Base-by-base conservation (phyloP, 2,329 filamentous ascomycete species). In the Colletotrichum filicis region DNA sequence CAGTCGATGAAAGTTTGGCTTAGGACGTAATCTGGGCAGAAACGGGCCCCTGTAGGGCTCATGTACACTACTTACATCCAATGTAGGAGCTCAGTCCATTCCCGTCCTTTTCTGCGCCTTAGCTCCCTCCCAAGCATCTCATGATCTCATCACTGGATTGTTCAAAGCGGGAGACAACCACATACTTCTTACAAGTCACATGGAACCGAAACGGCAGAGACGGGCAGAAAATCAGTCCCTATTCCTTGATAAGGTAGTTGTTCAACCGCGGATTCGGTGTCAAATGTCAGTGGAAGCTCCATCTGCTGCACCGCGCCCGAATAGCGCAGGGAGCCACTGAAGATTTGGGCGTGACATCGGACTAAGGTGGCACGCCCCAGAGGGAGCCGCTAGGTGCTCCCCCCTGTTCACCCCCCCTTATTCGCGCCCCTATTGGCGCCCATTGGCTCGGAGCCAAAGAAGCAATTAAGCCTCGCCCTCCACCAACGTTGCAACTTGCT, bases 391-490 rank as follows among this genome's bases (percentile, higher is more conserved):
- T 70, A 35, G 60, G 60, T 71, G 22, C 1, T 14, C 12, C 35
- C 56, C 30, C 66, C 32, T 28, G 56, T 35, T 56, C 64, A 22
- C 56, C 60, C 61, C 61, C 69, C 71, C 71, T 67, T 73, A 73
- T 73, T 60, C 24, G 55, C 30, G 26, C 32, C 35, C 24, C 35
- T 26, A 28, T 52, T 49, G 55, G 46, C 61, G 66, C 61, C 66
- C 37, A 73, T 73, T 73, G 71, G 71, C 71, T 52, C 60, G 71
- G 71, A 70, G 56, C 35, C 66, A 66, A 71, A 73, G 37, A 64
- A 61, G 71, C 67, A 73, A 66, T 73, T 73, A 73, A 73, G 71
- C 71, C 66, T 71, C 49, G 37, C 32, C 67, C 56, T 71, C 71
- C 71, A 73, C 67, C 22, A 57, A 58, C 60, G 56, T 28, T 66